phyloP scores from a whole-genome alignment of 116 monocot species.

The Trichopus zeylanicus region DNA sequence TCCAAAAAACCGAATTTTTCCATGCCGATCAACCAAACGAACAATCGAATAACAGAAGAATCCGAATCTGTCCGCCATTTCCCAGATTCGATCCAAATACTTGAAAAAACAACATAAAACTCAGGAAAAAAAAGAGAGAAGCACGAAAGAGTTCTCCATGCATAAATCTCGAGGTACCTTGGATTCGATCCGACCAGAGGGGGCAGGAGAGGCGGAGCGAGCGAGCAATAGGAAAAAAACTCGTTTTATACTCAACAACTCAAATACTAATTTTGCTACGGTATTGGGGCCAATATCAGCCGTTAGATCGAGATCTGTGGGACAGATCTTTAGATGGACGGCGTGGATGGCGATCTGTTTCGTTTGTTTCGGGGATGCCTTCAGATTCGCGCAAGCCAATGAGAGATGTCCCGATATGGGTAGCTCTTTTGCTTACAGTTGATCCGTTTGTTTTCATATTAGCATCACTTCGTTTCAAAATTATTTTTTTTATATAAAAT shows the following conservation, averaged over 20 bases:
- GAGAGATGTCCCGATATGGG: too few relatives aligned
- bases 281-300: too few relatives aligned
- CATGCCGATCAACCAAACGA: not conserved
- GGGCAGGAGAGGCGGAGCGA: too few relatives aligned
- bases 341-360: too few relatives aligned
- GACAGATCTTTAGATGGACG: too few relatives aligned
- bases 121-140: not conserved
- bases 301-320: too few relatives aligned
- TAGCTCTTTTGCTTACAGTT: too few relatives aligned
- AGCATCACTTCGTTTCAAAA: too few relatives aligned
- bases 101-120: not conserved
- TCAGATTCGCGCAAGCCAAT: too few relatives aligned
- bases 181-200: conserved; percentile 7
- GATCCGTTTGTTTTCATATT: too few relatives aligned
- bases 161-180: not conserved
- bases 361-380: too few relatives aligned
- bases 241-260: not conserved
- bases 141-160: not conserved
- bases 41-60: not conserved
- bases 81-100: not conserved
- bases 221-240: not conserved
- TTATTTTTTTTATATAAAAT: too few relatives aligned
- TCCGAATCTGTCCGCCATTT: not conserved
- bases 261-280: not conserved
- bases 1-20: not conserved